Percentiles rank a stretch among this genome's conserved stretches.
phyloP scores from a whole-genome alignment of 2,329 filamentous ascomycete genomes.

The Talaromyces albobiverticillius region DNA sequence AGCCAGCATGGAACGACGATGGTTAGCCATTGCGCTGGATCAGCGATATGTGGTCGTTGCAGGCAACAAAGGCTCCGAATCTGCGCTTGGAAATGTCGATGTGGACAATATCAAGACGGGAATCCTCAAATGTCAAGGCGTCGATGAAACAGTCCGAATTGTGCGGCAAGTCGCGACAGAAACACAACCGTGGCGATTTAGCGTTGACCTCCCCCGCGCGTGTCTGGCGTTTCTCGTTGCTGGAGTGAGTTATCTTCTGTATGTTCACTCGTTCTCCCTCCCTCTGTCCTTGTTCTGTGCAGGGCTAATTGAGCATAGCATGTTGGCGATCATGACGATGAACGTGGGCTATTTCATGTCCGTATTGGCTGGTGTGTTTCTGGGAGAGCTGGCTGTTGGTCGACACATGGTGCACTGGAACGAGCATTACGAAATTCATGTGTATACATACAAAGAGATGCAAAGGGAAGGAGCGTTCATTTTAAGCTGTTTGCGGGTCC shows the following conservation, averaged over 20 bases:
- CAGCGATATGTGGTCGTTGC: slow-evolving; percentile 75
- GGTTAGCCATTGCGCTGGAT: slow-evolving; percentile 68
- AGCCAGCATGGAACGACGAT: slow-evolving; percentile 56
- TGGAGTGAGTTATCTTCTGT: slow-evolving; percentile 85
- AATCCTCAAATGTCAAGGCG: slow-evolving; percentile 68
- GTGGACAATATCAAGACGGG: slow-evolving; percentile 63
- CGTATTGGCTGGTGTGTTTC: slow-evolving; percentile 72
- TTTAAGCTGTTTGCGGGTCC: too few relatives aligned
- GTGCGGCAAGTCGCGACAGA: slow-evolving; percentile 56
- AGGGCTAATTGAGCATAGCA: slow-evolving; percentile 52
- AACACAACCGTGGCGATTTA: slow-evolving; percentile 73
- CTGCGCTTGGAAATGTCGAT: slow-evolving; percentile 59
- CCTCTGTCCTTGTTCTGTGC: neutral
- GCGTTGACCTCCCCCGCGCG: slow-evolving; percentile 73
- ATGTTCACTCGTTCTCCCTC: slow-evolving; percentile 26
- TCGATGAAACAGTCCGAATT: slow-evolving; percentile 77
- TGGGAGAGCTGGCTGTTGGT: slow-evolving; percentile 80
- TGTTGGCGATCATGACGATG: slow-evolving; percentile 89
- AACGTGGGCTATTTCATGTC: slow-evolving; percentile 84
- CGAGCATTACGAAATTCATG: too few relatives aligned
- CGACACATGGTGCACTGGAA: slow-evolving; percentile 55
- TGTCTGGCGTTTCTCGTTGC: slow-evolving; percentile 66
- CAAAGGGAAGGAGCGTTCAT: neutral
- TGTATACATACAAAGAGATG: too few relatives aligned
- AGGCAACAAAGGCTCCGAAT: slow-evolving; percentile 58